A percentile compares a stretch with the other conserved stretches of the same genome.
These are phyloP conservation scores for Vickermania ingenoplastis DNA, from an alignment of 208 protist species.

Conservation along the genomic window DNA sequence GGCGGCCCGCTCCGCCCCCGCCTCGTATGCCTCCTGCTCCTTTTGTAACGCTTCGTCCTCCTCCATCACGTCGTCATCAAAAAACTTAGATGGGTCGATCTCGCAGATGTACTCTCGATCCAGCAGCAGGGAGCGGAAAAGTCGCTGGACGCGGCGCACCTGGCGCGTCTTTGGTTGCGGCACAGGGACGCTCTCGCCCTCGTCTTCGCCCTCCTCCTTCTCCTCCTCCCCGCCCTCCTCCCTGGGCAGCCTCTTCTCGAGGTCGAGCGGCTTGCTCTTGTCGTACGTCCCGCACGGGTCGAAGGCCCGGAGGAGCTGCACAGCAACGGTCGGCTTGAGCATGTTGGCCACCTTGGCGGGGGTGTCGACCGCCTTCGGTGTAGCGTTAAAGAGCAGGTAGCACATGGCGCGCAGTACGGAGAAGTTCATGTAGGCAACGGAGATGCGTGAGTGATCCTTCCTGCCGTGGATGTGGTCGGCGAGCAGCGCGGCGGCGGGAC, in stretches of 20 bases:
- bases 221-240: constrained; percentile 4
- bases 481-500: constrained; percentile 21
- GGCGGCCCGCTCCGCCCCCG: constrained; percentile 18
- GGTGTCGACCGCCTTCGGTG: constrained; percentile 49
- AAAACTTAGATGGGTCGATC: constrained; percentile 35
- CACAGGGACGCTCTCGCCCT: constrained; percentile 21
- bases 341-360: constrained; percentile 63
- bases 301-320: constrained; percentile 63
- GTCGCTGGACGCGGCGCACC: constrained; percentile 49
- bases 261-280: constrained; percentile 9
- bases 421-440: constrained; percentile 43
- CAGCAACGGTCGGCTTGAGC: constrained; percentile 71
- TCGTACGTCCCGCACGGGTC: constrained; percentile 69
- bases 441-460: constrained; percentile 37
- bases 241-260: background rate
- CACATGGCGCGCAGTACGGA: constrained; percentile 61
- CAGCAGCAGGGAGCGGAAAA: constrained; percentile 50
- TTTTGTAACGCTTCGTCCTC: constrained; percentile 18
- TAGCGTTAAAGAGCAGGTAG: constrained; percentile 65
- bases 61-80: constrained; percentile 39
- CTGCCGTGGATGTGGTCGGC: constrained; percentile 19
- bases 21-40: constrained; percentile 8
- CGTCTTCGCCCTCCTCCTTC: constrained; percentile 11
- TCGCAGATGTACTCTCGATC: constrained; percentile 60
- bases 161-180: constrained; percentile 58